Conservation (phyloP, 2,329 filamentous ascomycete species). For the Emericellopsis cladophorae region DNA sequence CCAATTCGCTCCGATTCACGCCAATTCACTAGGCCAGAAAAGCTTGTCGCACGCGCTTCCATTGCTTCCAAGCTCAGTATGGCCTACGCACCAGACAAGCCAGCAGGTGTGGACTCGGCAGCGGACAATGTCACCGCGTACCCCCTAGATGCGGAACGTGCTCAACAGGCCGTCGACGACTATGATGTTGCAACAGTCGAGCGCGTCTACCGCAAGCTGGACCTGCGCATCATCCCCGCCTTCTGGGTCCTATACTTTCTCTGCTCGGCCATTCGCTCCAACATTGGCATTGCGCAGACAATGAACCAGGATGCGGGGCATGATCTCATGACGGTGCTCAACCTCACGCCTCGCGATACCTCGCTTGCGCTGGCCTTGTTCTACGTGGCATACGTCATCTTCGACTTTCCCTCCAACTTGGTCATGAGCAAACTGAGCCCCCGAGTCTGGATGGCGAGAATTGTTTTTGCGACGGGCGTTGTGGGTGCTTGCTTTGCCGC, state of each 20-base stretch:
- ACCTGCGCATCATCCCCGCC: constrained; percentile 51
- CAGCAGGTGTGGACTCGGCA: background rate
- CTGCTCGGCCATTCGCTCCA: constrained; percentile 82
- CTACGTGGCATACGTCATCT: constrained; percentile 85
- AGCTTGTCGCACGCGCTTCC: constrained; percentile 32
- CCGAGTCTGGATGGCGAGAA: constrained; percentile 83
- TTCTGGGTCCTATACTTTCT: constrained; percentile 90
- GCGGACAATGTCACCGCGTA: background rate
- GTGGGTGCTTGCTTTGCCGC: constrained; percentile 77
- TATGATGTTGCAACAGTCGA: constrained; percentile 40
- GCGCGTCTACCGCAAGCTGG: constrained; percentile 43
- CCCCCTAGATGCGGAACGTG: background rate
- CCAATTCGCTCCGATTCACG: no score
- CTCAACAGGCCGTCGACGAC: constrained; percentile 10
- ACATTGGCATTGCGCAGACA: constrained; percentile 86
- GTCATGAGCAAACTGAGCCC: constrained; percentile 79
- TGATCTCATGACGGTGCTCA: constrained; percentile 60
- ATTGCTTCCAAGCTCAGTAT: constrained; percentile 22
- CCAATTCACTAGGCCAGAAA: constrained; percentile 16
- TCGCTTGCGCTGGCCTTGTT: constrained; percentile 79
- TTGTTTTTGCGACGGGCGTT: constrained; percentile 75
- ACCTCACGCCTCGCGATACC: constrained; percentile 61
- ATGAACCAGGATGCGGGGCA: constrained; percentile 67
- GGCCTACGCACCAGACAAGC: constrained; percentile 1
- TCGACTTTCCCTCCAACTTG: constrained; percentile 80